Conservation (phyloP, 495 filamentous ascomycete genomes). For the Hyaloscypha variabilis region DNA sequence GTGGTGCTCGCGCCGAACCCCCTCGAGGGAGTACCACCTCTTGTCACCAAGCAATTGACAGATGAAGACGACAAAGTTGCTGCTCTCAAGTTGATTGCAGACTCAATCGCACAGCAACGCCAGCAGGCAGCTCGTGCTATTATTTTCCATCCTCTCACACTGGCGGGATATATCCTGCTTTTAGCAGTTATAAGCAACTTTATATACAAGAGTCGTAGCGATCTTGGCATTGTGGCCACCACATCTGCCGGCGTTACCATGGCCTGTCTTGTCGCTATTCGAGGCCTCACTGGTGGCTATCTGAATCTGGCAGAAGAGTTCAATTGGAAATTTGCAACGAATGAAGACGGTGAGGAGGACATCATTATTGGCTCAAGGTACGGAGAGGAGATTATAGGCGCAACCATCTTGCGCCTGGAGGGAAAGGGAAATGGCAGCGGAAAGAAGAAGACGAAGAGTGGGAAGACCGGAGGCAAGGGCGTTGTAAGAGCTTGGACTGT, state of each 20-base stretch:
- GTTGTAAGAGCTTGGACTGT: constrained; percentile 80
- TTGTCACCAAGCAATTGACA: constrained; percentile 30
- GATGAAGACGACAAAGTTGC: constrained; percentile 41
- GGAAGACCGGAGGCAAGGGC: constrained; percentile 44
- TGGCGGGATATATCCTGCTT: constrained; percentile 43
- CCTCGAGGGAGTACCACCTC: constrained; percentile 43
- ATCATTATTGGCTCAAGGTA: constrained; percentile 57
- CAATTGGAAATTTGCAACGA: constrained; percentile 49
- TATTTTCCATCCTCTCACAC: constrained; percentile 51
- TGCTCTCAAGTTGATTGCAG: constrained; percentile 54
- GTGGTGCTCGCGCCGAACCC: constrained; percentile 39
- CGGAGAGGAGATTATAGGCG: constrained; percentile 59
- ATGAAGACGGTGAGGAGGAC: constrained; percentile 39
- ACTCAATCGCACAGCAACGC: constrained; percentile 66
- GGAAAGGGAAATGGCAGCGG: constrained; percentile 24
- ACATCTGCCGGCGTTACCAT: constrained; percentile 49
- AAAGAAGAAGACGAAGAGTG: constrained; percentile 27
- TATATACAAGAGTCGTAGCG: constrained; percentile 34
- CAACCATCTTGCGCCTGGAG: constrained; percentile 48
- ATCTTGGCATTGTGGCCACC: constrained; percentile 41
- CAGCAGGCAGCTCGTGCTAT: constrained; percentile 54
- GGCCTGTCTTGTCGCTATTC: constrained; percentile 42
- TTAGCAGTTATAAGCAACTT: constrained; percentile 36
- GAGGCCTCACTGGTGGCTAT: constrained; percentile 48
- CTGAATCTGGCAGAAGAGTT: constrained; percentile 54